Evolutionary conservation across 768 basidiomycete genomes (phyloP).

Genomic region (Suillus bovinus): DNA sequence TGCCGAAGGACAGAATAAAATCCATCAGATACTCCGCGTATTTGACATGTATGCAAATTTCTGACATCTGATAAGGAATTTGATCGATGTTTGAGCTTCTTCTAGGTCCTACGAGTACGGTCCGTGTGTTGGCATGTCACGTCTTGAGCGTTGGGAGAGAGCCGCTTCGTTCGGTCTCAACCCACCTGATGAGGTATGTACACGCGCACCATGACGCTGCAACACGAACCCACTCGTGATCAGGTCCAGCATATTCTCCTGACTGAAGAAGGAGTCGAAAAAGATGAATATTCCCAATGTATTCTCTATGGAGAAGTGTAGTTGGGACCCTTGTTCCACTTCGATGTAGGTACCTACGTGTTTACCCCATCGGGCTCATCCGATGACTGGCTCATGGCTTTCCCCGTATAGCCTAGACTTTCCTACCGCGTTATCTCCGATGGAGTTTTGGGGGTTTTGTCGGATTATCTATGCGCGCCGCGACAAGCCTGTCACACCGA

Average conservation of each 20-base stretch:
- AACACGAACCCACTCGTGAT: not conserved
- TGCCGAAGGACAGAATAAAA: conserved; percentile 54
- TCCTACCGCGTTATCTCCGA: not conserved
- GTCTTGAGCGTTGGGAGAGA: conserved; percentile 86
- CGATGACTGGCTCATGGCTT: not conserved
- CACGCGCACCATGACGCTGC: not conserved
- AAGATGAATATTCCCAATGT: conserved; percentile 54
- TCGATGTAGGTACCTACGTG: not conserved
- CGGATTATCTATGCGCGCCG: not conserved
- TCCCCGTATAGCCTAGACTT: not conserved
- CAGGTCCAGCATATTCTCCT: conserved; percentile 80
- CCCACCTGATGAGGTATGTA: conserved; percentile 73
- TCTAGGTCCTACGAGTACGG: conserved; percentile 76
- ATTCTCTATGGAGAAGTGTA: conserved; percentile 55
- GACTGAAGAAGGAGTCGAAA: conserved; percentile 61
- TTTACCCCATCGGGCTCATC: too few relatives aligned
- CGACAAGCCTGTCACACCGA: not conserved
- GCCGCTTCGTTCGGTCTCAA: conserved; percentile 75
- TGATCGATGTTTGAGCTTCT: conserved; percentile 10
- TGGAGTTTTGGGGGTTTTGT: not conserved
- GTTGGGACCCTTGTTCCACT: not conserved
- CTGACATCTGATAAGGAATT: not conserved
- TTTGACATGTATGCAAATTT: conserved; percentile 64
- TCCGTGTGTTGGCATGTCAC: conserved; percentile 75
- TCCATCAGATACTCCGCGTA: conserved; percentile 74